Evolutionary conservation across 2,329 filamentous ascomycete species (phyloP), one percentile per base, ranked within the genome.

Genomic region (Exophiala xenobiotica): DNA sequence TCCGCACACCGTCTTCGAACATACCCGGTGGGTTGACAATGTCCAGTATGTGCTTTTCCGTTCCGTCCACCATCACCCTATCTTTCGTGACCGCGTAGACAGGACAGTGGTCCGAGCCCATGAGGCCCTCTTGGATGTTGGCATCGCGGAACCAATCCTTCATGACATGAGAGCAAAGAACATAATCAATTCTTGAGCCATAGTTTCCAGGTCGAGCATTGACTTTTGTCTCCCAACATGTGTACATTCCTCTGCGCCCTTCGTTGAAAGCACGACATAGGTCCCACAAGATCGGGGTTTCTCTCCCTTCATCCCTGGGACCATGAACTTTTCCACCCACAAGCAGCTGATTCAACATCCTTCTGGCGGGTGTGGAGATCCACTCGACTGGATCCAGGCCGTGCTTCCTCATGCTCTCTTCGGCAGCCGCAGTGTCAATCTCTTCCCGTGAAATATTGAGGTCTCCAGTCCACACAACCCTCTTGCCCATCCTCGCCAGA

Each of bases 121-220:
- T 86, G 18, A 97, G 73, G 0, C 91, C 91, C 69, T 96, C 90
- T 67, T 97, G 93, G 24, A 97, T 97, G 63, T 96, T 85, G 5
- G 89, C 82, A 37, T 85, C 81, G 20, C 74, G 75, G 63, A 96
- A 87, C 90, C 91, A 96, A 45, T 80, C 73, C 63, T 85, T 87
- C 75, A 96, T 87, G 27, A 81, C 79, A 33, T 85, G 76, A 58
- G 84, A 93, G 66, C 90, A 95, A 3, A 97, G 78, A 14, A 99
- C 80, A 69, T 95, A 97, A 69, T 99, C 93, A 61, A 97, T 97
- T 27, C 93, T 82, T 48, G 88, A 87, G 4, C 93, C 93, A 68
- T 87, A 95, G 67, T 97, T 97, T 2, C 88, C 90, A 2, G 92
- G 92, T n/a, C 93, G 79, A n/a, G 89, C 88, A 68, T 97, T 97